Base-by-base conservation (phyloP, 2,329 filamentous ascomycete species). In the Neonectria hederae region DNA sequence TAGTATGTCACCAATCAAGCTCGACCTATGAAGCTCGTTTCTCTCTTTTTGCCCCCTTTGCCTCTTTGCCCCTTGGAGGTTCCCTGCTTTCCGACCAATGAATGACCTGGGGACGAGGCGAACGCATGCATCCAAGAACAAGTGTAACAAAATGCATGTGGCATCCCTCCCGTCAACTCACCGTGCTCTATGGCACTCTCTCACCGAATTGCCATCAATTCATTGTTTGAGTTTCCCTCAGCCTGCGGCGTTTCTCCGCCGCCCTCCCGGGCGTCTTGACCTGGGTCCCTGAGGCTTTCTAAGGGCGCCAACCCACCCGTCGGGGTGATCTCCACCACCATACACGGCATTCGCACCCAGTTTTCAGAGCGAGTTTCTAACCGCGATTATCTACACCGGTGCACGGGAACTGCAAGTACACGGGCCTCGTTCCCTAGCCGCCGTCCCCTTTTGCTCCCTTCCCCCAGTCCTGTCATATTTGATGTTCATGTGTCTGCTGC, bases 211-310 rank as follows among this genome's bases (percentile, higher is more conserved):
- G 13, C 13, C 30, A 46, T 52, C 40, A 43, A 43, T 48, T 46
- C 26, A 24, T n/a, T 28, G 21, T 17, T 13, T n/a, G 24, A 30
- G n/a, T 17, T 17, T 19, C 22, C 21, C 35, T 22, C 38, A 17
- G 21, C 38, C 43, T 38, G 56, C 70, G 68, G 69, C 59, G 55
- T 68, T 65, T 71, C 69, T 71, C 69, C 70, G 67, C 67, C 54
- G 67, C 67, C 54, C 54, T 65, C 55, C 69, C 71, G 67, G 67
- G 53, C 43, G n/a, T 42, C 43, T 38, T 21, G 13, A 19, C 54
- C 48, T 59, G 35, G 52, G 38, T 65, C 56, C 45, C 30, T 59
- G 57, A 58, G 59, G 58, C 53, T 59, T 69, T 42, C 53, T 24
- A 55, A 56, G 59, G 40, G 48, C 63, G 43, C 60, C 55, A 61